phyloP scores from a whole-genome alignment of 2,329 filamentous ascomycete genomes.

The Colletotrichum acutatum region DNA sequence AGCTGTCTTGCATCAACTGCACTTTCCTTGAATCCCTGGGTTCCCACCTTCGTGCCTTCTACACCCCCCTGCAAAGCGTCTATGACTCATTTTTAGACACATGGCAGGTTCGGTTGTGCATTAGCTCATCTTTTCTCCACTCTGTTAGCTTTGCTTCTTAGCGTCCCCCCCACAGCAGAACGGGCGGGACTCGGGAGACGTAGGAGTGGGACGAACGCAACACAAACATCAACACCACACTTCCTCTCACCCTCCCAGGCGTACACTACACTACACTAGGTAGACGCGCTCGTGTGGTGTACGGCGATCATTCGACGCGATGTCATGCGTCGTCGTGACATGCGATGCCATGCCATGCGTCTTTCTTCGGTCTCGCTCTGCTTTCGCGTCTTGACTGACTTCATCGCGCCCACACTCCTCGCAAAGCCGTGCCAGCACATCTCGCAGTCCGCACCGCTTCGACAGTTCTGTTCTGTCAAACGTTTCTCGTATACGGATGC shows the following conservation, averaged over 20 bases:
- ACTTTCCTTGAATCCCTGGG: not conserved
- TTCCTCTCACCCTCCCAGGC: not conserved
- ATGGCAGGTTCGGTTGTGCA: slow-evolving; percentile 37
- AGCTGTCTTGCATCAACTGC: slow-evolving; percentile 15
- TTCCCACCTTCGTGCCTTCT: slow-evolving; percentile 34
- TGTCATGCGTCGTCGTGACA: slow-evolving; percentile 31
- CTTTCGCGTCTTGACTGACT: not conserved
- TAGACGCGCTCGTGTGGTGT: slow-evolving; percentile 1
- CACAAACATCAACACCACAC: slow-evolving; percentile 28
- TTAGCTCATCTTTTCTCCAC: slow-evolving; percentile 16
- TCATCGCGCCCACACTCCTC: not conserved
- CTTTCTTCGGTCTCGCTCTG: not conserved
- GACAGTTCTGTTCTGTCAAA: not conserved
- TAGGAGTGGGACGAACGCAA: slow-evolving; percentile 22
- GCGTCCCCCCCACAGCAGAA: not conserved
- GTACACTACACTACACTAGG: too few relatives aligned
- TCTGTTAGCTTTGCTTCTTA: slow-evolving; percentile 11
- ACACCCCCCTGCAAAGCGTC: slow-evolving; percentile 37
- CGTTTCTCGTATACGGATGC: not conserved
- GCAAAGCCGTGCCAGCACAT: slow-evolving; percentile 15
- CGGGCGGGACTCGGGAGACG: too few relatives aligned
- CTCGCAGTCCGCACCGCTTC: slow-evolving; percentile 18
- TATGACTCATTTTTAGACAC: slow-evolving; percentile 49
- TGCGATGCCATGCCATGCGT: slow-evolving; percentile 7
- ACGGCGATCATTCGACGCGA: slow-evolving; percentile 25